These are phyloP conservation scores for Lineolata rhizophorae DNA, from an alignment of 495 filamentous ascomycete species.

Conservation along the genomic window DNA sequence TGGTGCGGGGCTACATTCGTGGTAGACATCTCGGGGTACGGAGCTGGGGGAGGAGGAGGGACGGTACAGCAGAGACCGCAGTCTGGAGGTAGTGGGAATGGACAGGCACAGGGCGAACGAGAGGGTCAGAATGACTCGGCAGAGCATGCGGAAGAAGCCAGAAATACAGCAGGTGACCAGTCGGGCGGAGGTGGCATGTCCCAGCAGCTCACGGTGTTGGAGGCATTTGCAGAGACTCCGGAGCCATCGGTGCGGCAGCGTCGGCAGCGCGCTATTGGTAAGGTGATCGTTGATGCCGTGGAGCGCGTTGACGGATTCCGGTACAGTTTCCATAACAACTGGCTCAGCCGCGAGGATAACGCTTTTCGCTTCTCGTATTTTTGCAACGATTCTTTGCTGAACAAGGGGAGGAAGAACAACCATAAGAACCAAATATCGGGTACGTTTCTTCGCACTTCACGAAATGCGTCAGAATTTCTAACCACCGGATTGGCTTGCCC, in stretches of 20 bases:
- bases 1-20: conserved; percentile 10
- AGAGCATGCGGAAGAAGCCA: not conserved
- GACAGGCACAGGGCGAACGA: not conserved
- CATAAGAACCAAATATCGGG: conserved; percentile 10
- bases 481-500: not conserved
- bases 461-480: not conserved
- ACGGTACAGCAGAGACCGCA: no score
- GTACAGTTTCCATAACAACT: conserved; percentile 16
- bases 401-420: conserved; percentile 13
- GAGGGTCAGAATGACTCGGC: not conserved
- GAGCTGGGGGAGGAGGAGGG: not conserved
- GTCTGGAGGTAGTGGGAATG: not conserved
- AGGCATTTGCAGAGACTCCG: conserved; percentile 6
- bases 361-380: conserved; percentile 14
- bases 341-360: conserved; percentile 14
- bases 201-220: conserved; percentile 10
- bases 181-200: no score
- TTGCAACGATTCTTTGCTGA: conserved; percentile 15
- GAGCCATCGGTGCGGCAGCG: conserved; percentile 12
- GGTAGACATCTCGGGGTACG: conserved; percentile 1
- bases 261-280: conserved; percentile 13
- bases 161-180: not conserved
- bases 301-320: conserved; percentile 11
- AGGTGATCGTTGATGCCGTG: conserved; percentile 10
- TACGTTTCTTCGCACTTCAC: not conserved